Conservation (phyloP, 306 rosid genomes). For the Crotalaria pallida region DNA sequence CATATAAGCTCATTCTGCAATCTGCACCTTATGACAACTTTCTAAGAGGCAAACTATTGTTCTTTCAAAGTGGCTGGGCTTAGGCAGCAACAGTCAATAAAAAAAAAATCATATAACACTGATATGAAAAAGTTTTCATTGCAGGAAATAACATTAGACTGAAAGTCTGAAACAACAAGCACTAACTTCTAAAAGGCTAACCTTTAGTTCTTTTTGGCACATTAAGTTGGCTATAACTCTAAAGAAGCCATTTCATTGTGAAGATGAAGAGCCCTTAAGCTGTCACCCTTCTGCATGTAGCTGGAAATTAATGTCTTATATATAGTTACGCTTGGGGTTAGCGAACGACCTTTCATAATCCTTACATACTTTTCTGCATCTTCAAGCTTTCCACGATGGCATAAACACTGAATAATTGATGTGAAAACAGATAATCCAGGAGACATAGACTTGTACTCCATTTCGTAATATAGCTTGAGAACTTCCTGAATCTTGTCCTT, state of each 20-base stretch:
- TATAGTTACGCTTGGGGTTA: constrained; percentile 28
- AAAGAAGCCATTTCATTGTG: constrained; percentile 38
- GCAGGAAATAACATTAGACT: background rate
- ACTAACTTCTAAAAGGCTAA: background rate
- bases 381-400: constrained; percentile 46
- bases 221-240: constrained; percentile 19
- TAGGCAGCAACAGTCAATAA: constrained; percentile 35
- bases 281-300: constrained; percentile 38
- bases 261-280: constrained; percentile 32
- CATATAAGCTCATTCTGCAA: constrained; percentile 47
- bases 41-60: constrained; percentile 27
- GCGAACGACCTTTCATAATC: constrained; percentile 51
- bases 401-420: constrained; percentile 44
- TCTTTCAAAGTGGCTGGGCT: constrained; percentile 34
- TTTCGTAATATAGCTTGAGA: constrained; percentile 71
- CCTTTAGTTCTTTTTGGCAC: background rate
- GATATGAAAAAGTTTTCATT: background rate
- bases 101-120: background rate
- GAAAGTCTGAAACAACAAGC: background rate
- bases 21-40: constrained; percentile 34
- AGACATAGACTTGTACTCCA: constrained; percentile 48
- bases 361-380: constrained; percentile 61
- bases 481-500: constrained; percentile 40
- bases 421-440: constrained; percentile 51
- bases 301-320: constrained; percentile 40